Conservation (phyloP, 768 basidiomycete species). For the Gyrodon lividus region DNA sequence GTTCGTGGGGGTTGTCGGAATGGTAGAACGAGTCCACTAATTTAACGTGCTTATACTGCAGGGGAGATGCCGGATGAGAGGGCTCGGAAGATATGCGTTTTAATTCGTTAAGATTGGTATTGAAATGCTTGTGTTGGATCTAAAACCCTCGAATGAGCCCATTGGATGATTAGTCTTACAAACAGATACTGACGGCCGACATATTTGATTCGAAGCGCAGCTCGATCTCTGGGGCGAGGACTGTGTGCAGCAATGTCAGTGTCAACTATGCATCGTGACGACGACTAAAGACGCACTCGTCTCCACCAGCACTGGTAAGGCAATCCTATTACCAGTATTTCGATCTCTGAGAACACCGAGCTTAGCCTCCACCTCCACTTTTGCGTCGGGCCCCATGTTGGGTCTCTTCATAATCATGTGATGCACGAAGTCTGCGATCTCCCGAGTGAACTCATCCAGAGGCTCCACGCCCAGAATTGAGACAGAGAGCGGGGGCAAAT, state of each 20-base stretch:
- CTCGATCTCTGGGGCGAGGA: conserved; percentile 60
- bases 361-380: conserved; percentile 90
- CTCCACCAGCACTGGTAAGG: conserved; percentile 75
- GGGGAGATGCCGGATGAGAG: conserved; percentile 50
- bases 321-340: conserved; percentile 52
- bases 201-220: conserved; percentile 91
- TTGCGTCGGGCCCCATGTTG: conserved; percentile 45
- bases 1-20: conserved; percentile 35
- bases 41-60: conserved; percentile 75
- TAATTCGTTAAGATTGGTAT: conserved; percentile 81
- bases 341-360: conserved; percentile 73
- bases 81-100: conserved; percentile 56
- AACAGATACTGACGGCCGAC: conserved; percentile 61
- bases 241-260: conserved; percentile 39
- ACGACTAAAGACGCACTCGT: conserved; percentile 58
- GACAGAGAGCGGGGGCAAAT: conserved; percentile 64
- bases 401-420: conserved; percentile 62
- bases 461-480: conserved; percentile 90
- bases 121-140: conserved; percentile 87
- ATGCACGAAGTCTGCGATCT: conserved; percentile 86
- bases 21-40: conserved; percentile 80
- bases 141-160: conserved; percentile 32
- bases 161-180: conserved; percentile 3
- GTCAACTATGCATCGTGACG: neutral
- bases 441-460: conserved; percentile 88